A percentile compares a stretch with the other conserved stretches of the same genome.
phyloP scores from a whole-genome alignment of 768 basidiomycete species.

The Collybiopsis confluens region DNA sequence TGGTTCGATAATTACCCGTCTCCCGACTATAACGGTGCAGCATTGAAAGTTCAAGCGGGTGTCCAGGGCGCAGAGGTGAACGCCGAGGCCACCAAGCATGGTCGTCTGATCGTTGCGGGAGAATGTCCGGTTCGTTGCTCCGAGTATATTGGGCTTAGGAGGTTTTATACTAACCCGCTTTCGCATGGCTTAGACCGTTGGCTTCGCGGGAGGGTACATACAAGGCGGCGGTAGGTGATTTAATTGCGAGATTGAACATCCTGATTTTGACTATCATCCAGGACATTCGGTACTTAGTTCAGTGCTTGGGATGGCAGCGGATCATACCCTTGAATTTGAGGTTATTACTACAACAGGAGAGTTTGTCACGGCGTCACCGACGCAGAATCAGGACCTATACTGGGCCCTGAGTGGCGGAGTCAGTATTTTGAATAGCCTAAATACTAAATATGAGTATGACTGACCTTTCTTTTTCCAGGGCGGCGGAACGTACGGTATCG shows the following conservation, averaged over 20 bases:
- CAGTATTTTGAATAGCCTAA: background rate
- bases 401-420: slow-evolving; percentile 33
- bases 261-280: background rate
- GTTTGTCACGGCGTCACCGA: slow-evolving; percentile 24
- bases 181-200: slow-evolving; percentile 22
- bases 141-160: background rate
- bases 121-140: slow-evolving; percentile 9
- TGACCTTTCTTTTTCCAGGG: background rate
- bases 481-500: slow-evolving; percentile 6
- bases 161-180: background rate
- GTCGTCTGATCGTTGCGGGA: slow-evolving; percentile 10
- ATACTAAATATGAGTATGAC: background rate
- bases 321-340: slow-evolving; percentile 28
- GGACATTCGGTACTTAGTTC: slow-evolving; percentile 14
- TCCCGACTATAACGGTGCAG: slow-evolving; percentile 8
- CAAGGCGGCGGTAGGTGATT: slow-evolving; percentile 22
- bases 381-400: slow-evolving; percentile 33
- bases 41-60: slow-evolving; percentile 11
- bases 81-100: slow-evolving; percentile 10
- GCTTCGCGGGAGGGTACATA: slow-evolving; percentile 32
- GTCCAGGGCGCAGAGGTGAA: slow-evolving; percentile 8
- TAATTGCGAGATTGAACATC: too few species aligned
- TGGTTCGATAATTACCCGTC: slow-evolving; percentile 10
- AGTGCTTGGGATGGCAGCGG: slow-evolving; percentile 16
- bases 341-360: slow-evolving; percentile 37